Conservation (phyloP, 352 stramenopile genomes). For the Phytophthora melonis region DNA sequence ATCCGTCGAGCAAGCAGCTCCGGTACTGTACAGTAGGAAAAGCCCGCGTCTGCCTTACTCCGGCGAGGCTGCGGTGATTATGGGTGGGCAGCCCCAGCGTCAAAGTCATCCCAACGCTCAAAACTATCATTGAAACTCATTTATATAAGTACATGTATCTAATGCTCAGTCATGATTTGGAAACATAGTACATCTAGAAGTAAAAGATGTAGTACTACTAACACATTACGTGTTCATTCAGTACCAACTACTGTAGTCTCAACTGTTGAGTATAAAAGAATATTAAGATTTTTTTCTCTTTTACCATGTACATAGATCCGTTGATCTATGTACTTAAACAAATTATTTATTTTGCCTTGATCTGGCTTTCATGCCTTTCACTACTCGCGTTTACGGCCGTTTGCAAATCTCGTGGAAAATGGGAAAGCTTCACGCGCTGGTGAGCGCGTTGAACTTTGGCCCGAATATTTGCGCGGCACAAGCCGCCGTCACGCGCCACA, state of each 20-base stretch:
- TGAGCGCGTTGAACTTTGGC: constrained; percentile 21
- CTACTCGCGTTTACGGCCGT: constrained; percentile 23
- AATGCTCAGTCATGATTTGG: too few species aligned
- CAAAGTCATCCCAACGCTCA: constrained; percentile 14
- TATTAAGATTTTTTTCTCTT: too few species aligned
- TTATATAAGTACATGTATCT: too few species aligned
- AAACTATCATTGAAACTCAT: constrained; percentile 9
- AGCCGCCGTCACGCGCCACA: constrained; percentile 12
- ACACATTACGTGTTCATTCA: too few species aligned
- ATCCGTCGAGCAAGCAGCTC: constrained; percentile 24
- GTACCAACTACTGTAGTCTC: too few species aligned
- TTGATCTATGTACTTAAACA: too few species aligned
- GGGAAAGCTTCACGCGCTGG: not conserved
- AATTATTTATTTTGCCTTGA: not conserved
- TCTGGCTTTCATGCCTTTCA: constrained; percentile 5
- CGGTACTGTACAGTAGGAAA: too few species aligned
- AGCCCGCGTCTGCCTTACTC: constrained; percentile 20
- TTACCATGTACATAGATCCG: too few species aligned
- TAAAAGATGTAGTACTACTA: too few species aligned
- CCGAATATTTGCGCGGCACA: constrained; percentile 8
- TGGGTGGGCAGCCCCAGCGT: not conserved
- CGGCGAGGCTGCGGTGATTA: constrained; percentile 5
- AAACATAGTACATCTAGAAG: too few species aligned
- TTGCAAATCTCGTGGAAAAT: constrained; percentile 8
- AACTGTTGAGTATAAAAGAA: too few species aligned